These are phyloP conservation scores for Boletus coccyginus DNA, from an alignment of 768 basidiomycete species.

Conservation along the genomic window DNA sequence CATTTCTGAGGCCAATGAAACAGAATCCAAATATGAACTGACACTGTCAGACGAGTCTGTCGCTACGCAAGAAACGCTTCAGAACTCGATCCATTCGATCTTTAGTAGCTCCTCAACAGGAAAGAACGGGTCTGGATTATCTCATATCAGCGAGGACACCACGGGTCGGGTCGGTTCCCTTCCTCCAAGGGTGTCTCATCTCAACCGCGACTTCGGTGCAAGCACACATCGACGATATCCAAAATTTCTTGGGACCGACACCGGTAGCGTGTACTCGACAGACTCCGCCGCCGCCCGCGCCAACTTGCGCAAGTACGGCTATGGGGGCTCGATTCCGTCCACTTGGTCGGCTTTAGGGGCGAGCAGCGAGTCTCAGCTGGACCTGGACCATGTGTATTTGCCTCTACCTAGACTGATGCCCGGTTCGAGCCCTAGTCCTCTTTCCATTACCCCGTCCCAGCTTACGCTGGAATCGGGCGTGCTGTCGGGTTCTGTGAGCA, in stretches of 20 bases:
- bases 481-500: slow-evolving; percentile 1
- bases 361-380: slow-evolving; percentile 14
- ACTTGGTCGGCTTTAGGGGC: slow-evolving; percentile 22
- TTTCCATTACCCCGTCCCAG: slow-evolving; percentile 7
- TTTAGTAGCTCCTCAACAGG: neutral
- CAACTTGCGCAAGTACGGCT: slow-evolving; percentile 25
- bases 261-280: slow-evolving; percentile 26
- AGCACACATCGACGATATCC: neutral
- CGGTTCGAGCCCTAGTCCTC: neutral
- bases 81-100: neutral
- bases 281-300: slow-evolving; percentile 21
- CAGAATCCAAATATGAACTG: neutral
- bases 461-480: slow-evolving; percentile 3
- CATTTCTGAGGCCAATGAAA: neutral
- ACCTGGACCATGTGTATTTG: slow-evolving; percentile 2
- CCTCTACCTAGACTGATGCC: slow-evolving; percentile 2
- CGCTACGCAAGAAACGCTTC: neutral
- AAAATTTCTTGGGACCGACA: slow-evolving; percentile 6
- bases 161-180: neutral
- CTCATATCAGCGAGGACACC: neutral
- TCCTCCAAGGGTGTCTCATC: slow-evolving; percentile 1
- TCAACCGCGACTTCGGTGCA: neutral
- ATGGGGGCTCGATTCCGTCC: slow-evolving; percentile 19
- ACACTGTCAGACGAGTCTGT: neutral
- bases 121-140: neutral